A percentile compares a stretch with the other conserved stretches of the same genome.
These are phyloP conservation scores for Dictyostelium citrinum DNA, from an alignment of 78 protist genomes.

Conservation along the genomic window DNA sequence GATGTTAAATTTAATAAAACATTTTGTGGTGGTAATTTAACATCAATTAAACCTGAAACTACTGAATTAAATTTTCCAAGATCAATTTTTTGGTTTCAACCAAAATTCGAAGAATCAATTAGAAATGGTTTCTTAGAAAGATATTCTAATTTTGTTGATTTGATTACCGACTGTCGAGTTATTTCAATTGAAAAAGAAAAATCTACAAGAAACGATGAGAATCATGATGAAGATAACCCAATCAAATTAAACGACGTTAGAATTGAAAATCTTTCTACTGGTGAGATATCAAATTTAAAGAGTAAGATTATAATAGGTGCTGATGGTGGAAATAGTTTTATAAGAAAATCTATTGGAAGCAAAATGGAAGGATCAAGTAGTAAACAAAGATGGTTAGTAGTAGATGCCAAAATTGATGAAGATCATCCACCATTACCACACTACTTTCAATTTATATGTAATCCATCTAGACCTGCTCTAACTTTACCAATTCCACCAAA, in stretches of 20 bases:
- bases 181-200: not conserved
- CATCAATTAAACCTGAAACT: not conserved
- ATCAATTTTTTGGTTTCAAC: conserved; percentile 66
- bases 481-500: conserved; percentile 17
- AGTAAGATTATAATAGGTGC: conserved; percentile 31
- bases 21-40: not conserved
- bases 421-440: conserved; percentile 38
- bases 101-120: conserved; percentile 17
- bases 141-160: not conserved
- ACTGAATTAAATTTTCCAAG: conserved; percentile 36
- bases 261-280: not conserved
- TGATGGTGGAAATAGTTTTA: conserved; percentile 30
- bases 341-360: not conserved
- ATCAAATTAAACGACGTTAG: not conserved
- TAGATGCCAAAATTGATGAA: not conserved
- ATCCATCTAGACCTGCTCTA: conserved; percentile 16
- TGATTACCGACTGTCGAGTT: not conserved
- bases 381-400: conserved; percentile 13
- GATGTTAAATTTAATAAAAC: conserved; percentile 28
- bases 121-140: conserved; percentile 12
- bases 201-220: not conserved
- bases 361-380: not conserved
- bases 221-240: not conserved
- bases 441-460: conserved; percentile 23
- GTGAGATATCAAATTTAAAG: not conserved